phyloP scores from a whole-genome alignment of 2,329 filamentous ascomycete species.

The Pseudocercospora musae region DNA sequence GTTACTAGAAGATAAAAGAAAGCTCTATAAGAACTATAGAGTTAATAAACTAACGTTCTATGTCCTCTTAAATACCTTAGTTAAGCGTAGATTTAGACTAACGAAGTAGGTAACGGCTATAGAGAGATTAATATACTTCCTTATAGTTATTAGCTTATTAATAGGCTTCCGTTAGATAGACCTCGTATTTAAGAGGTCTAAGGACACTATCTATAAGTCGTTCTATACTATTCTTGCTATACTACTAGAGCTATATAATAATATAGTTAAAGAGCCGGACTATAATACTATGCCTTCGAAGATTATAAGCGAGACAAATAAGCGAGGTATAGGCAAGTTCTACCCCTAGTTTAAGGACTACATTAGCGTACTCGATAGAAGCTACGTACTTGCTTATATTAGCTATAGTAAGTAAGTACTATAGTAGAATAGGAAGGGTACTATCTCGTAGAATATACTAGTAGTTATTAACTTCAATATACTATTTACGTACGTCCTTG shows the following conservation, averaged over 20 bases:
- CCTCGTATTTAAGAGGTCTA: too few relatives aligned
- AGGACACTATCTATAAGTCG: background rate
- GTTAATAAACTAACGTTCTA: too few relatives aligned
- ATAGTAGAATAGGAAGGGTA: background rate
- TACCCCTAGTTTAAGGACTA: background rate
- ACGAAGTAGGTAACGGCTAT: too few relatives aligned
- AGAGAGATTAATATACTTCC: too few relatives aligned
- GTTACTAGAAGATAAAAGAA: too few relatives aligned
- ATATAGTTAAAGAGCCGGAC: background rate
- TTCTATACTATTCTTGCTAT: background rate
- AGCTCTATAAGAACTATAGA: too few relatives aligned
- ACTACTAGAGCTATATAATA: background rate
- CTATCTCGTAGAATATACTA: background rate
- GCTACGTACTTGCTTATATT: background rate
- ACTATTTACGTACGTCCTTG: background rate
- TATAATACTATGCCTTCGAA: background rate
- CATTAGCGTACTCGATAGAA: background rate
- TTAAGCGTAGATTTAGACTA: too few relatives aligned
- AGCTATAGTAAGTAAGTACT: background rate
- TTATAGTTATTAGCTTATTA: too few relatives aligned
- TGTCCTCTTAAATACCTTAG: too few relatives aligned
- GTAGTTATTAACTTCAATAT: conserved; percentile 4
- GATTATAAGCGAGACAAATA: background rate
- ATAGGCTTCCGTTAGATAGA: too few relatives aligned
- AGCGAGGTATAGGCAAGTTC: background rate